Evolutionary conservation across 805 yeast species (phyloP).

Genomic region (Candida saitoana): DNA sequence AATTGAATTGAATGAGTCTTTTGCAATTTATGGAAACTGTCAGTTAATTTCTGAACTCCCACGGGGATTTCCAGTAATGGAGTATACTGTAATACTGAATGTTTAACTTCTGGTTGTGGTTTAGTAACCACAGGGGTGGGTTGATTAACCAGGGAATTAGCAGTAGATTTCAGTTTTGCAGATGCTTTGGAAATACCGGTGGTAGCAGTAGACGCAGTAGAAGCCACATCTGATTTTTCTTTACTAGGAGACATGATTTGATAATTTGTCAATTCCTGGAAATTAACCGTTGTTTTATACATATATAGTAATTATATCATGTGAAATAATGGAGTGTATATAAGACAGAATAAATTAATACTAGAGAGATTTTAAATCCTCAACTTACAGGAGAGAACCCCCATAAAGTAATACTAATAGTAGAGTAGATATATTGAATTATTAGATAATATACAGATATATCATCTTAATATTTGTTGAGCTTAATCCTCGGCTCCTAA

Average conservation of each 20-base stretch:
- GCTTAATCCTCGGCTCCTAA: too few species aligned
- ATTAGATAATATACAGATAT: too few species aligned
- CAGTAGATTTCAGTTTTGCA: not conserved
- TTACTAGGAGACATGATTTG: not conserved
- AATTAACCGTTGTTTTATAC: too few species aligned
- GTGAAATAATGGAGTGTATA: too few species aligned
- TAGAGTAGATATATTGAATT: too few species aligned
- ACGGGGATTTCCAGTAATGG: slow-evolving; percentile 45
- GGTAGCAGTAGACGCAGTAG: not conserved
- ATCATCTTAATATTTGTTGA: too few species aligned
- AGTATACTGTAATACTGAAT: slow-evolving; percentile 34
- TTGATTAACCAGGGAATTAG: not conserved
- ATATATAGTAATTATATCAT: too few species aligned
- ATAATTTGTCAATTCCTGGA: too few species aligned
- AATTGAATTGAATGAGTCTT: slow-evolving; percentile 49
- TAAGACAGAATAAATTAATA: too few species aligned
- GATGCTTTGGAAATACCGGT: not conserved
- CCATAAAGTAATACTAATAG: too few species aligned
- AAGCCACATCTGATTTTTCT: not conserved
- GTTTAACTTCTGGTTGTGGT: not conserved
- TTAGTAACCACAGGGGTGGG: not conserved
- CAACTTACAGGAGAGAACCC: too few species aligned
- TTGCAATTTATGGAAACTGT: slow-evolving; percentile 41
- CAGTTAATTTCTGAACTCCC: slow-evolving; percentile 40
- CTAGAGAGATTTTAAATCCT: too few species aligned